phyloP scores from a whole-genome alignment of 192 early-diverging fungal species.

The Phlyctochytrium arcticum region DNA sequence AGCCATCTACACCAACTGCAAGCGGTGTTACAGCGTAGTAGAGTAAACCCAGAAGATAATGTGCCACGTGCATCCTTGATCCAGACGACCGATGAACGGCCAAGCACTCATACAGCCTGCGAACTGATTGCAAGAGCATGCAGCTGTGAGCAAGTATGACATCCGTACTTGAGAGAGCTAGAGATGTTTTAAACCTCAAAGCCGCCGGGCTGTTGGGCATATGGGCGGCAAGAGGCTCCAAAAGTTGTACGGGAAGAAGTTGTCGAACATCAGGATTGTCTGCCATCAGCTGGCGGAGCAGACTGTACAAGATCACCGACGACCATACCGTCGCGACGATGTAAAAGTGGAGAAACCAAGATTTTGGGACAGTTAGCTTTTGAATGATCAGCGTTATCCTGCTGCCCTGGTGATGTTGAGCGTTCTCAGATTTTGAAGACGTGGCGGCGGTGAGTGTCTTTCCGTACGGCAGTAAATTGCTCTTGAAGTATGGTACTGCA shows the following conservation, averaged over 20 bases:
- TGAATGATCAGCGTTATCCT: too few species aligned
- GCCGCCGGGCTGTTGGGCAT: neutral
- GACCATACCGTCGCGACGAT: slow-evolving; percentile 20
- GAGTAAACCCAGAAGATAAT: slow-evolving; percentile 26
- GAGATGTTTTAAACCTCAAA: neutral
- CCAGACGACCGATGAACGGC: neutral
- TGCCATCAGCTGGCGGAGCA: too few species aligned
- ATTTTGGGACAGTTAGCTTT: slow-evolving; percentile 30
- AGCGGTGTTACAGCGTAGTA: slow-evolving; percentile 33
- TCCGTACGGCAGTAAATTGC: slow-evolving; percentile 1
- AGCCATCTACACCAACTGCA: slow-evolving; percentile 23
- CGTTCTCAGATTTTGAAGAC: too few species aligned
- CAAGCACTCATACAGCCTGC: slow-evolving; percentile 20
- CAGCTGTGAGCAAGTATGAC: slow-evolving; percentile 13
- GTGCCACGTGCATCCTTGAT: slow-evolving; percentile 29
- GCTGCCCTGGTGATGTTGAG: too few species aligned
- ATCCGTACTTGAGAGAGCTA: neutral
- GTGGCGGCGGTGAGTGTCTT: neutral
- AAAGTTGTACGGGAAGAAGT: too few species aligned
- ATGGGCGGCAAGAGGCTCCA: too few species aligned
- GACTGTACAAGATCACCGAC: neutral
- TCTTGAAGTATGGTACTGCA: neutral
- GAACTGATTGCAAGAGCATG: slow-evolving; percentile 8
- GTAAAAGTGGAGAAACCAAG: slow-evolving; percentile 35
- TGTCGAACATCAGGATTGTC: too few species aligned